Evolutionary conservation across 768 basidiomycete species (phyloP).

Genomic region (Epithele typhae): DNA sequence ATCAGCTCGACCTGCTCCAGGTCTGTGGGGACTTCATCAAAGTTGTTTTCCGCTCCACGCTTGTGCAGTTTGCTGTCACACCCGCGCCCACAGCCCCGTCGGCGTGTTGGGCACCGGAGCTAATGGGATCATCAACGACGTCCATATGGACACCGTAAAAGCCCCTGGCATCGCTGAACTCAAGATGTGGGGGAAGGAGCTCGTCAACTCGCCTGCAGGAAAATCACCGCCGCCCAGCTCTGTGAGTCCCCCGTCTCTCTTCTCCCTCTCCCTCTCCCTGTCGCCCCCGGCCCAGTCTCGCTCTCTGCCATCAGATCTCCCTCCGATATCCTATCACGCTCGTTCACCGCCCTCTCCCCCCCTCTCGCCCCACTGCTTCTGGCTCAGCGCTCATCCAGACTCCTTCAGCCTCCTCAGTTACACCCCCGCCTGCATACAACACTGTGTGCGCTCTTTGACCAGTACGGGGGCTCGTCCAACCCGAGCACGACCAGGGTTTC

Average conservation of each 20-base stretch:
- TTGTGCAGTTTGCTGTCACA: no score
- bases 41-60: no score
- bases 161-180: conserved; percentile 39
- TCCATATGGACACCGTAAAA: conserved; percentile 66
- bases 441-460: conserved; percentile 76
- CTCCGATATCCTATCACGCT: background rate
- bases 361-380: no score
- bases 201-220: conserved; percentile 82
- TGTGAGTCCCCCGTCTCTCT: conserved; percentile 50
- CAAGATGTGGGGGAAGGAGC: conserved; percentile 80
- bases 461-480: conserved; percentile 55
- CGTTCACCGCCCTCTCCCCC: no score
- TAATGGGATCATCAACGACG: conserved; percentile 48
- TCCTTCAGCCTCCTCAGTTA: conserved; percentile 99
- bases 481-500: conserved; percentile 74
- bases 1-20: no score
- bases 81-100: no score
- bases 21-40: no score
- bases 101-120: no score
- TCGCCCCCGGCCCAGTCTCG: background rate
- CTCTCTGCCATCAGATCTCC: background rate
- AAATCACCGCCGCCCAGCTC: conserved; percentile 95
- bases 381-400: conserved; percentile 42
- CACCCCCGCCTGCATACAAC: conserved; percentile 89
- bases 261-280: no score